These are phyloP conservation scores for Coleophoma cylindrospora DNA, from an alignment of 2,329 filamentous ascomycete species.

Conservation along the genomic window DNA sequence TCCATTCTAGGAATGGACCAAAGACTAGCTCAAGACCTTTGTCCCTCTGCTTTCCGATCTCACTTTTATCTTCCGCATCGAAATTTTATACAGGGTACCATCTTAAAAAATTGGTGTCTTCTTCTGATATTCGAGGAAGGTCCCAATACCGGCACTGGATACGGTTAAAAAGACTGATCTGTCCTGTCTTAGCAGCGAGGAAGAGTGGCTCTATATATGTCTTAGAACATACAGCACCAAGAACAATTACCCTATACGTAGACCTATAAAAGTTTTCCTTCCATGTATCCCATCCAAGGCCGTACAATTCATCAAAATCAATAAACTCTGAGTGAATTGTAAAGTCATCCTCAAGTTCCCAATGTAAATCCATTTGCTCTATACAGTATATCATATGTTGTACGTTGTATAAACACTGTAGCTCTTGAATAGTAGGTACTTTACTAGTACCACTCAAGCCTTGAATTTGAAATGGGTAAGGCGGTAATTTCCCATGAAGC, in stretches of 20 bases:
- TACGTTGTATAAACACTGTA: background rate
- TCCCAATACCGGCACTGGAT: background rate
- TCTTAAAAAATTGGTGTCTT: background rate
- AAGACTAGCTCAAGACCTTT: background rate
- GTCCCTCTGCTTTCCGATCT: background rate
- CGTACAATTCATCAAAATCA: background rate
- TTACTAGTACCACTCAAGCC: background rate
- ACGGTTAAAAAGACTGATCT: background rate
- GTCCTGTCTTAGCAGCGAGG: background rate
- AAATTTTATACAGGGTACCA: background rate
- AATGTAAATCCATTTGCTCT: background rate
- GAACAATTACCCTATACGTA: background rate
- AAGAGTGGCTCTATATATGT: background rate
- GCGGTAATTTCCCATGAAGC: background rate
- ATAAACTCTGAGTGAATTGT: background rate
- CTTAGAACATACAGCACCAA: background rate
- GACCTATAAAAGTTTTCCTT: background rate
- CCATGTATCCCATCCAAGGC: background rate
- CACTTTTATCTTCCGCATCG: background rate
- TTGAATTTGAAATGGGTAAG: background rate
- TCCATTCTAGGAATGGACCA: too few relatives aligned
- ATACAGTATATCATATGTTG: background rate
- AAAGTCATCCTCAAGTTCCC: background rate
- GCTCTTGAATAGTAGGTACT: background rate
- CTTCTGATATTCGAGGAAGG: background rate